Evolutionary conservation across 2,329 filamentous ascomycete species (phyloP).

Genomic region (Cordyceps militaris): DNA sequence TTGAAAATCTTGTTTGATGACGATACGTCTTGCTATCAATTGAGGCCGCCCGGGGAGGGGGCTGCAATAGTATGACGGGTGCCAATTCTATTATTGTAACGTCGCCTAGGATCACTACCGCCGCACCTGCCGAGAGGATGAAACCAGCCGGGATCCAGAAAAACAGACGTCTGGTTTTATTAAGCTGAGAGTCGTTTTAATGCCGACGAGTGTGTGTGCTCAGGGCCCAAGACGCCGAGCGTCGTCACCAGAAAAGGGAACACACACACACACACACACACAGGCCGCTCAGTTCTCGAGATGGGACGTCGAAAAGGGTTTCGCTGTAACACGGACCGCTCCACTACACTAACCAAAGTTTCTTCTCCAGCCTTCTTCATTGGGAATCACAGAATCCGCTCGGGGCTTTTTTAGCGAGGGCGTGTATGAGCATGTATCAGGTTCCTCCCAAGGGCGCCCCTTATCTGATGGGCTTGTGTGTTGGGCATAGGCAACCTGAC

Average conservation of each 20-base stretch:
- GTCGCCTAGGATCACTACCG: neutral
- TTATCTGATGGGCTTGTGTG: neutral
- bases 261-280: too few relatives aligned
- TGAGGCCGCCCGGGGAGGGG: neutral
- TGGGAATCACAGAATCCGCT: neutral
- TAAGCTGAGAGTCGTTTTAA: neutral
- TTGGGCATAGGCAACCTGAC: too few relatives aligned
- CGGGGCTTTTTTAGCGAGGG: neutral
- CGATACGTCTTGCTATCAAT: neutral
- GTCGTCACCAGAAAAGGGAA: too few relatives aligned
- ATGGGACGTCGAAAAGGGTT: neutral
- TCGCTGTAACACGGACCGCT: neutral
- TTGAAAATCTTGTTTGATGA: neutral
- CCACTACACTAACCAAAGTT: constrained; percentile 2
- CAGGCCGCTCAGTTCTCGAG: too few relatives aligned
- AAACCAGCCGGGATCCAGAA: neutral
- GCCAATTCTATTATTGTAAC: neutral
- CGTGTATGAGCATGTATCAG: constrained; percentile 8
- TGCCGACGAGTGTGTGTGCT: neutral
- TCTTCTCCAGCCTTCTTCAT: neutral
- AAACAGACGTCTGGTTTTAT: neutral
- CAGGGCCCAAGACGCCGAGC: too few relatives aligned
- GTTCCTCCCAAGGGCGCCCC: neutral
- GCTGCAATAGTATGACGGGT: too few relatives aligned
- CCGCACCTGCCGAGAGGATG: neutral